These are phyloP conservation scores for Nectriaceae sp. DNA, from an alignment of 2,329 filamentous ascomycete genomes.

Conservation along the genomic window DNA sequence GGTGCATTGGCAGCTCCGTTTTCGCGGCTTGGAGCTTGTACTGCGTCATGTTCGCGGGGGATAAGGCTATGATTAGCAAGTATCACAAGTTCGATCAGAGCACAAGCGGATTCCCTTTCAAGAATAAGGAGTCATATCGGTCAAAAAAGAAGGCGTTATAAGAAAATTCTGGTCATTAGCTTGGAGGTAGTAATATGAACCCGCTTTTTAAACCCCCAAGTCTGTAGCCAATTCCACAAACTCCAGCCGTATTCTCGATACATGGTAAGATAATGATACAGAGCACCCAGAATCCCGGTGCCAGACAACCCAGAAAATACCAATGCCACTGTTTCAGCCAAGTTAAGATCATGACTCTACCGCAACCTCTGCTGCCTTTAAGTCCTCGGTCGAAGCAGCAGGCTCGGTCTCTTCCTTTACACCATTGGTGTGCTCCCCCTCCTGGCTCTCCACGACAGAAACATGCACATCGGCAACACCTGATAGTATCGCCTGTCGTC, in stretches of 20 bases:
- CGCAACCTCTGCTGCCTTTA: constrained; percentile 9
- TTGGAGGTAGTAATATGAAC: constrained; percentile 3
- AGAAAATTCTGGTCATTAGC: background rate
- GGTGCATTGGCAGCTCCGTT: constrained; percentile 55
- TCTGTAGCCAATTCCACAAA: constrained; percentile 26
- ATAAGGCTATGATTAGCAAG: constrained; percentile 38
- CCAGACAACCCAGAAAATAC: background rate
- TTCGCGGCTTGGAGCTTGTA: constrained; percentile 57
- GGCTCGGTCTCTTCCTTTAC: constrained; percentile 13
- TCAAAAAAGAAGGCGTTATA: constrained; percentile 38
- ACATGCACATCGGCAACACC: constrained; percentile 49
- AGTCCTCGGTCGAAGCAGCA: constrained; percentile 4
- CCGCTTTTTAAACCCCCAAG: constrained; percentile 4
- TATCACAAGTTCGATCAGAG: constrained; percentile 41
- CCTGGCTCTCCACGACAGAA: constrained; percentile 31
- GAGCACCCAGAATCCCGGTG: background rate
- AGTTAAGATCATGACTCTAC: constrained; percentile 1
- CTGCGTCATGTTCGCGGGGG: constrained; percentile 40
- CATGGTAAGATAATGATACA: background rate
- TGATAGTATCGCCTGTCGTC: constrained; percentile 56
- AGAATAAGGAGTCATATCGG: constrained; percentile 38
- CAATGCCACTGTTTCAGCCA: background rate
- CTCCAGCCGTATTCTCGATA: constrained; percentile 20
- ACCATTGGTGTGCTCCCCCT: constrained; percentile 27
- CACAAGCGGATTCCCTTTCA: constrained; percentile 42